These are phyloP conservation scores for Alternaria conjuncta DNA, from an alignment of 2,329 filamentous ascomycete genomes.

Conservation along the genomic window DNA sequence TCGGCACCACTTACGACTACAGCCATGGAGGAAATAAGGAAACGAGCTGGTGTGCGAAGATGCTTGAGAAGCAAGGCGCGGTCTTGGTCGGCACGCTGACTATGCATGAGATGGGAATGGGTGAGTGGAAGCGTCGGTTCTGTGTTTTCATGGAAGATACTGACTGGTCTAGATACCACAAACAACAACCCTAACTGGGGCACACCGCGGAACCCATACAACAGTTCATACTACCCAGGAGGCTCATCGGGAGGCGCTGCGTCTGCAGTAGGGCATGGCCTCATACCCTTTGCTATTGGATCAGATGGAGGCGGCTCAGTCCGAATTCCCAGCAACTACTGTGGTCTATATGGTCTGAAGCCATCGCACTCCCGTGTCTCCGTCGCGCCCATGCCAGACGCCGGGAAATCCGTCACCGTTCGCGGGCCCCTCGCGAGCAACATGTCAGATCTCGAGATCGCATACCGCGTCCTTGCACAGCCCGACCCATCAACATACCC, in stretches of 20 bases:
- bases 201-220: slow-evolving; percentile 79
- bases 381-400: slow-evolving; percentile 62
- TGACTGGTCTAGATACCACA: slow-evolving; percentile 66
- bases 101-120: slow-evolving; percentile 82
- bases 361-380: slow-evolving; percentile 74
- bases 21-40: slow-evolving; percentile 55
- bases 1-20: slow-evolving; percentile 68
- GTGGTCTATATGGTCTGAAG: slow-evolving; percentile 83
- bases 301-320: slow-evolving; percentile 76
- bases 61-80: slow-evolving; percentile 76
- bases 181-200: slow-evolving; percentile 80
- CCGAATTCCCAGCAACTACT: slow-evolving; percentile 76
- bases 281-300: slow-evolving; percentile 77
- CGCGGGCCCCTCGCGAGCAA: slow-evolving; percentile 77
- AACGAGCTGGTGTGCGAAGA: slow-evolving; percentile 73
- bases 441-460: slow-evolving; percentile 77
- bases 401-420: slow-evolving; percentile 69
- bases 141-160: not conserved
- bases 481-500: slow-evolving; percentile 69
- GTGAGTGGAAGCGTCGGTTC: slow-evolving; percentile 42
- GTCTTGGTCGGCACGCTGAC: slow-evolving; percentile 76
- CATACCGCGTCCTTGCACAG: slow-evolving; percentile 80
- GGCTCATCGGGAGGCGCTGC: slow-evolving; percentile 80
- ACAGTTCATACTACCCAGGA: slow-evolving; percentile 77
- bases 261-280: slow-evolving; percentile 71